phyloP scores from a whole-genome alignment of 2,329 filamentous ascomycete species.

The Colletotrichum camelliae region DNA sequence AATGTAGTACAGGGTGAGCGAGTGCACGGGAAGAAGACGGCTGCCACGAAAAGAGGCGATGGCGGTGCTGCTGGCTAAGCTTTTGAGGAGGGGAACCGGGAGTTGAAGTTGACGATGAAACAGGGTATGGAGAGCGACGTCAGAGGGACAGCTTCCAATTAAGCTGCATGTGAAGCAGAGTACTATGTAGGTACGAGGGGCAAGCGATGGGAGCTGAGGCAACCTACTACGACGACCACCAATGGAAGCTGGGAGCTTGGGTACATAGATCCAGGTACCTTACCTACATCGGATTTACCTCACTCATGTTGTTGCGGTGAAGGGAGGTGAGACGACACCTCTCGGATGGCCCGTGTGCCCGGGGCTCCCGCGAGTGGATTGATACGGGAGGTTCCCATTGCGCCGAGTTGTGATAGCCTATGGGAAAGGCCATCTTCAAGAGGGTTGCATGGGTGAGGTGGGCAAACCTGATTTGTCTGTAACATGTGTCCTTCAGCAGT shows the following conservation, averaged over 20 bases:
- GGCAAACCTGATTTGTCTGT: background rate
- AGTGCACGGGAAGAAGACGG: background rate
- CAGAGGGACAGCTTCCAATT: constrained; percentile 8
- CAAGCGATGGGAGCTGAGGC: background rate
- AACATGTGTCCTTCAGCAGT: background rate
- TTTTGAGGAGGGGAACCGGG: constrained; percentile 15
- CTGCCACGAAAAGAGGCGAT: background rate
- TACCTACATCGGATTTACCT: constrained; percentile 3
- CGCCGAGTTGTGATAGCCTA: background rate
- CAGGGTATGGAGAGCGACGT: constrained; percentile 14
- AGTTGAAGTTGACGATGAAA: constrained; percentile 12
- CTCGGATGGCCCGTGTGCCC: constrained; percentile 14
- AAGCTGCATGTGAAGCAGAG: background rate
- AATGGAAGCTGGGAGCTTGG: background rate
- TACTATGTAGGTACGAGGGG: background rate
- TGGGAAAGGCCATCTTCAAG: background rate
- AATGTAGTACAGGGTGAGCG: background rate
- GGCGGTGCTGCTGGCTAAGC: constrained; percentile 10
- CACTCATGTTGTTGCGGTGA: constrained; percentile 10
- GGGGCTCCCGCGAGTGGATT: constrained; percentile 7
- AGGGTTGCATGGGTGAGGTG: constrained; percentile 1
- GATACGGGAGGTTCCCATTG: background rate
- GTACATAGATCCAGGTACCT: background rate
- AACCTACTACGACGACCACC: background rate
- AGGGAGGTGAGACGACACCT: constrained; percentile 9